Conservation (phyloP, 306 rosid species). For the Elaeagnus macrophylla region DNA sequence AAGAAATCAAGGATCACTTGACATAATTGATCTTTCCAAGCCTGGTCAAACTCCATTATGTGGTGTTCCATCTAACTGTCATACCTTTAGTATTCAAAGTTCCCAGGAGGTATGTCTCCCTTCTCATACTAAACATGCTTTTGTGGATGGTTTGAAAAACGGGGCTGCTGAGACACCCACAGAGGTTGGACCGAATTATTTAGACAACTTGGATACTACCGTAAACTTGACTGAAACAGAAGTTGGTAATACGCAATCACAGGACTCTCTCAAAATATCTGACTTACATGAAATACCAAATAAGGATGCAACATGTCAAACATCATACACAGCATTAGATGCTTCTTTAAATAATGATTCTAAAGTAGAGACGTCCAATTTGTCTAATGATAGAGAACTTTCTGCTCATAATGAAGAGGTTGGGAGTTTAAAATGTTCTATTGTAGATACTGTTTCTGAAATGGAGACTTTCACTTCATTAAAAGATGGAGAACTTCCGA, state of each 20-base stretch:
- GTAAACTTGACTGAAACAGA: constrained; percentile 18
- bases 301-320: constrained; percentile 12
- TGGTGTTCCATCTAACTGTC: constrained; percentile 18
- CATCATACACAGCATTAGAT: constrained; percentile 10
- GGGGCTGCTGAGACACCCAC: constrained; percentile 13
- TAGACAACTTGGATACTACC: constrained; percentile 14
- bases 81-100: constrained; percentile 13
- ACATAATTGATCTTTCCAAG: constrained; percentile 20
- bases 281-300: constrained; percentile 17
- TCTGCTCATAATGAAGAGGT: constrained; percentile 19
- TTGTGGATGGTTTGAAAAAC: constrained; percentile 17
- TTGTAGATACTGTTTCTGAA: constrained; percentile 18
- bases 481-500: constrained; percentile 17
- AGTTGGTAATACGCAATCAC: constrained; percentile 16
- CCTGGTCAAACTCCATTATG: constrained; percentile 18
- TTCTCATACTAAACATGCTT: constrained; percentile 15
- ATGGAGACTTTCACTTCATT: constrained; percentile 20
- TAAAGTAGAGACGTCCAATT: constrained; percentile 20
- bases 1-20: constrained; percentile 21
- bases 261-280: constrained; percentile 12
- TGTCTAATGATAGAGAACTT: constrained; percentile 16
- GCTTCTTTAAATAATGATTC: constrained; percentile 13
- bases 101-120: constrained; percentile 9
- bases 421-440: constrained; percentile 16
- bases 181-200: constrained; percentile 14